These are phyloP conservation scores for Penicillium sp. DNA, from an alignment of 2,329 filamentous ascomycete species.

Conservation along the genomic window DNA sequence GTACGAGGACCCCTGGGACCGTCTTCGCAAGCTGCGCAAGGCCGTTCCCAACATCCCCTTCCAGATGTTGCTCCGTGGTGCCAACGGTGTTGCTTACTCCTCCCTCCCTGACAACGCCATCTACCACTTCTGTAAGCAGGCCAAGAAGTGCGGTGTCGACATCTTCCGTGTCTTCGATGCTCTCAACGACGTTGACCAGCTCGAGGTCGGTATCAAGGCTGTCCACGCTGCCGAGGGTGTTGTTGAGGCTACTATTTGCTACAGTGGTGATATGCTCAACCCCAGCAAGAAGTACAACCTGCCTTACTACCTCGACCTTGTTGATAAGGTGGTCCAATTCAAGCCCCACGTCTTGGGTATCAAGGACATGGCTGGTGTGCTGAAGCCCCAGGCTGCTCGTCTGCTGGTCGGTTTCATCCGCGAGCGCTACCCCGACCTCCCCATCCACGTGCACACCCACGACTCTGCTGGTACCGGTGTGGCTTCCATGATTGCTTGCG, in stretches of 20 bases:
- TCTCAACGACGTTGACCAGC: conserved; percentile 87
- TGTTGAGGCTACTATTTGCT: conserved; percentile 79
- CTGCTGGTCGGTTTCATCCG: conserved; percentile 77
- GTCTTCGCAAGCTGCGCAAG: conserved; percentile 91
- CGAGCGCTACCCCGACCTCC: conserved; percentile 89
- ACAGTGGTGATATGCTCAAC: conserved; percentile 67
- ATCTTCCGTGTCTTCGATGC: conserved; percentile 99
- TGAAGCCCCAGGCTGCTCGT: conserved; percentile 87
- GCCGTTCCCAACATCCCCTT: conserved; percentile 95
- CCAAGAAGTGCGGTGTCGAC: conserved; percentile 96
- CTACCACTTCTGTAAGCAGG: conserved; percentile 94
- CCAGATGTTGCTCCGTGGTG: conserved; percentile 97
- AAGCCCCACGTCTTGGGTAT: conserved; percentile 84
- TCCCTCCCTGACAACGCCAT: conserved; percentile 97
- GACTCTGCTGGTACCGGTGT: conserved; percentile 99
- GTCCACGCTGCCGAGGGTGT: conserved; percentile 94
- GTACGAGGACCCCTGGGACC: conserved; percentile 97
- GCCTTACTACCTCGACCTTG: conserved; percentile 81
- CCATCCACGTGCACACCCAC: conserved; percentile 97
- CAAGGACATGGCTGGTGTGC: conserved; percentile 98
- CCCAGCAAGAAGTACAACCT: conserved; percentile 98
- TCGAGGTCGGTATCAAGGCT: conserved; percentile 93
- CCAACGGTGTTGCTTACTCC: conserved; percentile 94
- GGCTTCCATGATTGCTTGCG: conserved; percentile 93
- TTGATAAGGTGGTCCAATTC: conserved; percentile 80